A percentile compares a stretch with the other conserved stretches of the same genome.
phyloP scores from a whole-genome alignment of 2,329 filamentous ascomycete genomes.

The Didymella lethalis region DNA sequence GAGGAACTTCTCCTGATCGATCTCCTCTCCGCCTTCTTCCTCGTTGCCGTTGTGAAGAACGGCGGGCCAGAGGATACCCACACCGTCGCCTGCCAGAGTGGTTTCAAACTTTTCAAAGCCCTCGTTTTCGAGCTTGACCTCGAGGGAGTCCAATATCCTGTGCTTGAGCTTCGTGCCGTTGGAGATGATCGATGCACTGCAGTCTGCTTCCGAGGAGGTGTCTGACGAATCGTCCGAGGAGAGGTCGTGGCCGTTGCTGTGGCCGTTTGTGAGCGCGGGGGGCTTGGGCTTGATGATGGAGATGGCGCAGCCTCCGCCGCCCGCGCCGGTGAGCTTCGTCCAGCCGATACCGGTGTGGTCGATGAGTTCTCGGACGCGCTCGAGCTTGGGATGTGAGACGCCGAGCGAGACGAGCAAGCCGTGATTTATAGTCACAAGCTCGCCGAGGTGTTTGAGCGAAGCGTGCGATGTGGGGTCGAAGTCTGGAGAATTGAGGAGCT shows the following conservation, averaged over 20 bases:
- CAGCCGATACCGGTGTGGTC: conserved; percentile 90
- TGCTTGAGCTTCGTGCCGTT: conserved; percentile 46
- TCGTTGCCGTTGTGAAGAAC: conserved; percentile 85
- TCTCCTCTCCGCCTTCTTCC: conserved; percentile 87
- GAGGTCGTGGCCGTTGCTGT: conserved; percentile 37
- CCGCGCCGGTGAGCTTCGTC: conserved; percentile 96
- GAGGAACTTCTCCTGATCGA: conserved; percentile 87
- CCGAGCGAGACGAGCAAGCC: conserved; percentile 89
- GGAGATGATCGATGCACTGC: conserved; percentile 43
- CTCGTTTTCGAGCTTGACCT: conserved; percentile 63
- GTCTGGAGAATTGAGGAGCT: conserved; percentile 64
- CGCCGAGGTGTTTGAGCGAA: conserved; percentile 77
- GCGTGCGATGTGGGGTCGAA: conserved; percentile 72
- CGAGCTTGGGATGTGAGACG: conserved; percentile 91
- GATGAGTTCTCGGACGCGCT: conserved; percentile 83
- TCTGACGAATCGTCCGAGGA: conserved; percentile 35
- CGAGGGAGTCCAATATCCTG: conserved; percentile 64
- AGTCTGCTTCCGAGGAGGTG: conserved; percentile 37
- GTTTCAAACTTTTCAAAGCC: conserved; percentile 88
- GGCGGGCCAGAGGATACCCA: conserved; percentile 93
- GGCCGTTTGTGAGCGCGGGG: conserved; percentile 56
- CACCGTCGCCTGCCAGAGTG: conserved; percentile 89
- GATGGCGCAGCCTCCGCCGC: conserved; percentile 94
- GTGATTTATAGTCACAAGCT: conserved; percentile 93
- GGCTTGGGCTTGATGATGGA: conserved; percentile 77